Evolutionary conservation across 176 grass and related monocot species (phyloP).

Genomic region (Phyllostachys edulis): DNA sequence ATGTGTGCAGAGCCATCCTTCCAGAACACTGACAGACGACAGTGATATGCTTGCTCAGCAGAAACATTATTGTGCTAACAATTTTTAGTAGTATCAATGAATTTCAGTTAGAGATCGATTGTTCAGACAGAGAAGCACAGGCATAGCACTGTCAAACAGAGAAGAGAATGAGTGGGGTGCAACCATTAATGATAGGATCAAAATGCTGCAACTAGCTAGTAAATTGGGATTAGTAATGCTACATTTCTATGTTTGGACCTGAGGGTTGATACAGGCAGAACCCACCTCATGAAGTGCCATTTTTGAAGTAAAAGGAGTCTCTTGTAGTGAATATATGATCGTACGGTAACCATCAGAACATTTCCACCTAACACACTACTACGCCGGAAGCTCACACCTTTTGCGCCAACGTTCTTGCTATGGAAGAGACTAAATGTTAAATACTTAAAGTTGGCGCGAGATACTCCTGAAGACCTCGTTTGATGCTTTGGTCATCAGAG

Average conservation of each 20-base stretch:
- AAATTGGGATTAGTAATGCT: not conserved
- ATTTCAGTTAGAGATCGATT: constrained; percentile 3
- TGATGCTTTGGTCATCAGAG: no score
- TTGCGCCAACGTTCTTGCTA: no score
- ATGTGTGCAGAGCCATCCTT: not conserved
- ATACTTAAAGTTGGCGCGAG: no score
- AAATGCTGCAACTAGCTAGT: not conserved
- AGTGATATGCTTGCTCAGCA: not conserved
- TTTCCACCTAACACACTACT: no score
- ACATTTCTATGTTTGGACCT: not conserved
- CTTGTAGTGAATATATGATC: no score
- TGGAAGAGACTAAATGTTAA: no score
- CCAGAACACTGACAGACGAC: not conserved
- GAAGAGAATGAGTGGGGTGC: not conserved
- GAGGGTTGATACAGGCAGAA: no score
- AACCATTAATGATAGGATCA: not conserved
- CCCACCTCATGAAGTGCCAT: no score
- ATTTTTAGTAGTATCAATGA: not conserved
- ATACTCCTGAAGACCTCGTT: no score
- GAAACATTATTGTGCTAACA: not conserved
- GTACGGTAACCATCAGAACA: no score
- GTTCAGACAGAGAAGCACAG: not conserved
- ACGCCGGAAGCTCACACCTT: no score
- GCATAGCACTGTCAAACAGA: not conserved
- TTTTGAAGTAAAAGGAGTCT: no score